Base-by-base conservation (phyloP, 2,329 filamentous ascomycete genomes). In the Fusarium piperis region DNA sequence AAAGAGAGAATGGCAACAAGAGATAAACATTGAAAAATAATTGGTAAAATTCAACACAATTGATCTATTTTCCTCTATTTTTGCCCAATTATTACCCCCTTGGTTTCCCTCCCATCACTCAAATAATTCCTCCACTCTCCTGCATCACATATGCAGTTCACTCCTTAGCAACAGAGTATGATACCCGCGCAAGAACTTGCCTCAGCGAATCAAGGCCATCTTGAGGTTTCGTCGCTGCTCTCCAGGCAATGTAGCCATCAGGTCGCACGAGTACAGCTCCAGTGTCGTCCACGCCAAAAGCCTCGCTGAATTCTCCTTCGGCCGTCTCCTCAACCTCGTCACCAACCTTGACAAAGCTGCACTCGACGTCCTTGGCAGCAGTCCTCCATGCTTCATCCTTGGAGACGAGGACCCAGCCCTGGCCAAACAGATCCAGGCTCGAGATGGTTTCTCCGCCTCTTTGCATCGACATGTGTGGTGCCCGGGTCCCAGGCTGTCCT, bases 401-500 rank as follows among this genome's bases (percentile, higher is more conserved):
- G n/a, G 65, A 73, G 4, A 66, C 20, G 35, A 71, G 35, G 1
- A 58, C 57, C 65, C 72, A 73, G 0, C 53, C 56, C 3, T 52
- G 52, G 4, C 48, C 59, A 20, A 74, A 70, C 7, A 38, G n/a
- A 13, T 73, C 72, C 5, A 74, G 18, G 15, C 65, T 71, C 2
- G 72, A 73, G 11, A 35, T 28, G 3, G 3, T 9, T 9, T 57
- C 60, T 20, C 4, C 63, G 26, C 20, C 46, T 23, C 4, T 60
- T n/a, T 18, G 32, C 16, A 77, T 16, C 4, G 26, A n/a, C 2
- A 77, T 59, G 18, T 77, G 68, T 4, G 74, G 67, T 15, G 72
- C 74, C 35, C 75, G 52, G 1, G 72, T 77, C 1, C 74, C 74
- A 20, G 75, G 62, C 12, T 73, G 70, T 2, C 73, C 74, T 13